A percentile compares a stretch with the other conserved stretches of the same genome.
Evolutionary conservation across 2,329 filamentous ascomycete species (phyloP).

Genomic region (Ascochyta koolunga): DNA sequence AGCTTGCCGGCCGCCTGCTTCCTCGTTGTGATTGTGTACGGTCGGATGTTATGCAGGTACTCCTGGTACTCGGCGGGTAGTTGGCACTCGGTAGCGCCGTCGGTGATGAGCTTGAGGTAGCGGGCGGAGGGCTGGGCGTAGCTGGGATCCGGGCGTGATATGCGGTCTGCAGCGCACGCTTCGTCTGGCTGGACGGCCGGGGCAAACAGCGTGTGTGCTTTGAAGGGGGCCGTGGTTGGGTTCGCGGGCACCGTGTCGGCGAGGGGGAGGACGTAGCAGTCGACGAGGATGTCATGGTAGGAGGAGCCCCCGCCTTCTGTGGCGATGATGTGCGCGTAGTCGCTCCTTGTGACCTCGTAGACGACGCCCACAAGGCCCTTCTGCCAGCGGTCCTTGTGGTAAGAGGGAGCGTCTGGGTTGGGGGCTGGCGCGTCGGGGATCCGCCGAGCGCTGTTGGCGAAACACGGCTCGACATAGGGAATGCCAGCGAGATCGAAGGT

Average conservation of each 20-base stretch:
- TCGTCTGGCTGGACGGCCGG: conserved; percentile 50
- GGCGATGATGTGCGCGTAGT: conserved; percentile 85
- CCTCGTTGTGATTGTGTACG: conserved; percentile 72
- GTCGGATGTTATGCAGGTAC: conserved; percentile 71
- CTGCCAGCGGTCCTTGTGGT: conserved; percentile 69
- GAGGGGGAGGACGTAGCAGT: conserved; percentile 73
- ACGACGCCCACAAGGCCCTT: conserved; percentile 91
- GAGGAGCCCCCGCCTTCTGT: conserved; percentile 86
- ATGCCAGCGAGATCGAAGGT: conserved; percentile 86
- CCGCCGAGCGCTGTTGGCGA: conserved; percentile 77
- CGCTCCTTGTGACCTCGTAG: conserved; percentile 85
- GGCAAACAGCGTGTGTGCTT: conserved; percentile 83
- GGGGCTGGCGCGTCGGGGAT: conserved; percentile 36
- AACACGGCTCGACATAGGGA: conserved; percentile 89
- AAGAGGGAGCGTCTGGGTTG: conserved; percentile 41
- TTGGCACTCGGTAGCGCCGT: conserved; percentile 79
- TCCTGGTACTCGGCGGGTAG: conserved; percentile 78
- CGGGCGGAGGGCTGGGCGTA: conserved; percentile 84
- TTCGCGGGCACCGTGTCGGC: conserved; percentile 66
- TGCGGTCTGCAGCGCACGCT: conserved; percentile 44
- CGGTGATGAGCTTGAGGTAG: conserved; percentile 79
- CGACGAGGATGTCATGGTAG: conserved; percentile 84
- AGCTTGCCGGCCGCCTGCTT: conserved; percentile 70
- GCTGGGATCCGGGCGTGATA: conserved; percentile 67
- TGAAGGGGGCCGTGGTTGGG: conserved; percentile 69